Evolutionary conservation across 352 stramenopile genomes (phyloP), one percentile per base, ranked within the genome.

Genomic region (Heterotrichella gracilis): DNA sequence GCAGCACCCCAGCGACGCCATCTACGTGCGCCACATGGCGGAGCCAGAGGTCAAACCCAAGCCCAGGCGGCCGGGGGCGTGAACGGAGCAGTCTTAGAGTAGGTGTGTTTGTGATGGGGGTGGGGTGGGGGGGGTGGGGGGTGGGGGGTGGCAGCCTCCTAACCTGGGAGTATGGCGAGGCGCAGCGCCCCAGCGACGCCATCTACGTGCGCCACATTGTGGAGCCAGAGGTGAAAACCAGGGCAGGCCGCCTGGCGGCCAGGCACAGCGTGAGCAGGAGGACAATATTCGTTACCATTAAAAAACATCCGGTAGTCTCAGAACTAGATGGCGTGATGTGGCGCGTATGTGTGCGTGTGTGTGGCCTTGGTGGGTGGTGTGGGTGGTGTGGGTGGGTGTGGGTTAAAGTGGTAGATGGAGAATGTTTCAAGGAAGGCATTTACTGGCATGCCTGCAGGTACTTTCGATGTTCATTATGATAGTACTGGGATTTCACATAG

Each of bases 81-180:
- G 32, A 42, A 4, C 32, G 32, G n/a, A n/a, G n/a, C n/a, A n/a
- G n/a, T n/a, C n/a, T n/a, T n/a, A n/a, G n/a, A n/a, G n/a, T n/a
- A n/a, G n/a, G n/a, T n/a, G 85, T 97, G 68, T 81, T 88, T 0
- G 79, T 84, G 22, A 77, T 97, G 69, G 84, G 89, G 64, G 96
- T 95, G 75, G 92, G 87, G 73, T 73, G 80, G 68, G 85, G 94
- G 74, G 89, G 89, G 69, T 85, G 78, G 0, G 75, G 90, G 69
- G 79, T 96, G 22, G 90, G 89, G 14, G 82, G 96, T 69, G 89
- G 89, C 0, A 80, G 82, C 66, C 94, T 83, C 22, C 96, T 96
- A 79, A 95, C 88, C 0, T 96, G 93, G 77, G 89, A 96, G 78
- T 83, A 95, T 74, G 90, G 90, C 23, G 88, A 95, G 72, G 89